Evolutionary conservation across 1,284 basidiomycete genomes (phyloP), one percentile per base, ranked within the genome.

Genomic region (Sanguinoderma infundibulare): DNA sequence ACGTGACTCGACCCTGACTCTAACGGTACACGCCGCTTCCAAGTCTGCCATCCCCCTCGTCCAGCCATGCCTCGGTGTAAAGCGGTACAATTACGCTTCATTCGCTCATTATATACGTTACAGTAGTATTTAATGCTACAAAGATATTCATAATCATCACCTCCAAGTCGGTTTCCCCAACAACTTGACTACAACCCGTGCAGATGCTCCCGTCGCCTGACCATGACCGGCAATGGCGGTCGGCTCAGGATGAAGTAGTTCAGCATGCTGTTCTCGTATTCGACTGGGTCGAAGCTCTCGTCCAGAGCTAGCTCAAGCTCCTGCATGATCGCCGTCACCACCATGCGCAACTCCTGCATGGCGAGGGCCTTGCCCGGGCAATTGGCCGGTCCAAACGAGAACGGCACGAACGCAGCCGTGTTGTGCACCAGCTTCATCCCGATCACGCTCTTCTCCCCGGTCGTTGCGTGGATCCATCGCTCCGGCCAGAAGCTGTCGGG

Each of bases 341-440:
- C 69, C 61, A 70, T 69, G 14, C 70, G 66, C 63, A 67, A 60
- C 52, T 67, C 65, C 59, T 62, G 68, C 64, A 71, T 50, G 22
- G 76, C 76, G 15, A 77, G 68, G 38, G 66, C 65, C 62, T 74
- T 75, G 4, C 75, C 76, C 1, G 73, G 72, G 61, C 76, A 77
- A 57, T 69, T 74, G 24, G 66, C 62, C 5, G 73, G 69, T 2
- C 74, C 75, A 49, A 62, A 69, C 1, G 72, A 74, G 66, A 75
- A 75, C 4, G 74, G 74, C 40, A 72, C 64, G 63, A 69, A 75
- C 5, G 73, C 74, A 24, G 64, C 63, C 7, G 61, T 5, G 57
- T 73, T 69, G 56, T 71, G 69, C 20, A 69, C 58, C n/a, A 72
- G 59, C 56, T 59, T 64, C 54, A 55, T 57, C 44, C 53, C 60